phyloP scores from a whole-genome alignment of 1,284 basidiomycete genomes.

The Austroboletus novae-zelandiae region DNA sequence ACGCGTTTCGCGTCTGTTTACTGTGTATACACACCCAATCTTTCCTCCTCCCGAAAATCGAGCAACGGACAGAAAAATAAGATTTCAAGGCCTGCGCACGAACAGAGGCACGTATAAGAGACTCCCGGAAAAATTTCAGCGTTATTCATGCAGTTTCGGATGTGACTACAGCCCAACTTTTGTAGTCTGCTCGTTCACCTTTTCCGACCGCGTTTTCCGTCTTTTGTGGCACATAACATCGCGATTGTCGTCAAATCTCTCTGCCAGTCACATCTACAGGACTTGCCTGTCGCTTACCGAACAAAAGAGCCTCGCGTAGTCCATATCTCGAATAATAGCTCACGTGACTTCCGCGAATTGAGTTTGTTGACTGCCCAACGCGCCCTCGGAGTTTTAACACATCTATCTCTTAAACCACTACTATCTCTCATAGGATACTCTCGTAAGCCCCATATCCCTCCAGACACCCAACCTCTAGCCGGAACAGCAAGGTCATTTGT shows the following conservation, averaged over 20 bases:
- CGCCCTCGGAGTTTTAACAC: conserved; percentile 58
- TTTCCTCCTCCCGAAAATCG: conserved; percentile 29
- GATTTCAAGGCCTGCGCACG: conserved; percentile 17
- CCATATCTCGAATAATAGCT: conserved; percentile 34
- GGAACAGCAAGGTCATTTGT: conserved; percentile 36
- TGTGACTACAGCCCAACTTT: conserved; percentile 20
- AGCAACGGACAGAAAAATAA: conserved; percentile 28
- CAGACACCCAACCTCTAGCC: conserved; percentile 21
- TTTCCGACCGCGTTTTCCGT: conserved; percentile 18
- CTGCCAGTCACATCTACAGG: conserved; percentile 1
- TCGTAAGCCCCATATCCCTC: conserved; percentile 31
- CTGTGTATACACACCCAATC: conserved; percentile 36
- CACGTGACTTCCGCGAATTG: conserved; percentile 38
- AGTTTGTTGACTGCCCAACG: conserved; percentile 52
- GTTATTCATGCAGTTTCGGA: conserved; percentile 20
- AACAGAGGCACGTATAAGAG: conserved; percentile 18
- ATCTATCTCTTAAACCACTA: conserved; percentile 51
- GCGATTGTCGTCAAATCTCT: conserved; percentile 6
- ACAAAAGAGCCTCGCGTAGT: conserved; percentile 11
- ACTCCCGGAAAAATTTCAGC: conserved; percentile 12
- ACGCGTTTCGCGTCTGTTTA: conserved; percentile 33
- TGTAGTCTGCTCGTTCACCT: background rate
- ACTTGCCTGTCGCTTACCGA: conserved; percentile 3
- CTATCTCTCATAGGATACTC: conserved; percentile 37
- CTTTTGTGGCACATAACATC: conserved; percentile 11